Conservation (phyloP, 2,329 filamentous ascomycete genomes). For the Catunica adiposa region DNA sequence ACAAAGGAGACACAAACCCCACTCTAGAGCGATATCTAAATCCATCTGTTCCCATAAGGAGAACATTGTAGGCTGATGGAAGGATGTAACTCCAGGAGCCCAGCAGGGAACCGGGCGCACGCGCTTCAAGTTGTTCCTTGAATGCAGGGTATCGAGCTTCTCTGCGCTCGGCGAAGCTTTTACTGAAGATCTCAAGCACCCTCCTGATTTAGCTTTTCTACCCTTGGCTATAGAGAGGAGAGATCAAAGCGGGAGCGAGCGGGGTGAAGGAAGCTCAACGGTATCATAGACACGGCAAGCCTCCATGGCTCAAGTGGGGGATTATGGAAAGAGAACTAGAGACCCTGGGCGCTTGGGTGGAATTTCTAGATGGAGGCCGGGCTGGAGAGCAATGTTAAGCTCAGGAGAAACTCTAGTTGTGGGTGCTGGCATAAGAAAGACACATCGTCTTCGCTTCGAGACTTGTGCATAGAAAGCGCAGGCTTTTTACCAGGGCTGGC, state of each 20-base stretch:
- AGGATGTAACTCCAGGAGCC: not conserved
- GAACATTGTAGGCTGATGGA: not conserved
- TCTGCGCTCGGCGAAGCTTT: not conserved
- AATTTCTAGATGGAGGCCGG: not conserved
- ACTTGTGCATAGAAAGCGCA: not conserved
- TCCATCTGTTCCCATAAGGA: not conserved
- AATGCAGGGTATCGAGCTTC: not conserved
- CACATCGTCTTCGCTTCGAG: not conserved
- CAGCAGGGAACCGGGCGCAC: not conserved
- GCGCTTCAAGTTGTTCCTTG: not conserved
- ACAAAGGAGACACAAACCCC: not conserved
- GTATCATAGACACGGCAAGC: not conserved
- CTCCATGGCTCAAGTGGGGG: not conserved
- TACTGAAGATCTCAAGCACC: not conserved
- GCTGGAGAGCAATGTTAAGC: not conserved
- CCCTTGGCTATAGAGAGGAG: not conserved
- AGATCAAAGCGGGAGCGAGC: not conserved
- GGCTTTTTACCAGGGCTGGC: not conserved
- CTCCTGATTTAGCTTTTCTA: not conserved
- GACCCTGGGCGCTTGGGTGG: not conserved
- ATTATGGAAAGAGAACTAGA: not conserved
- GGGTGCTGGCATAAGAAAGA: too few species aligned
- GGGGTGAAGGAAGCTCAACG: not conserved
- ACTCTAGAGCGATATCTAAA: too few species aligned
- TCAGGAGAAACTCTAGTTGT: too few species aligned